These are phyloP conservation scores for Paramecium sonneborni DNA, from an alignment of 73 alveolate species.

Conservation along the genomic window DNA sequence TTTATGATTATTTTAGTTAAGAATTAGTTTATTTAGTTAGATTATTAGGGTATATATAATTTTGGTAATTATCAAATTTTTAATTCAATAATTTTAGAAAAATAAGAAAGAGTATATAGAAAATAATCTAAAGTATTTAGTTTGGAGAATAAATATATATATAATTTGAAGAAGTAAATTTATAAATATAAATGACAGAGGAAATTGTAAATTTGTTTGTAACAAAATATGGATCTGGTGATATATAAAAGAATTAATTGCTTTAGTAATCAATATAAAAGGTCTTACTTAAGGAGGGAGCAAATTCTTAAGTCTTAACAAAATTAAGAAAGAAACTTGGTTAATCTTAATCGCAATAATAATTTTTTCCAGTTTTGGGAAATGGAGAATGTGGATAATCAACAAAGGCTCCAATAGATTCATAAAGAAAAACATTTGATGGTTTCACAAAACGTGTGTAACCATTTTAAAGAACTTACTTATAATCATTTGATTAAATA, in stretches of 20 bases:
- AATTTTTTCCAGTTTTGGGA: constrained; percentile 17
- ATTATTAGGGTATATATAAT: too few species aligned
- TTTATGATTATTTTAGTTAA: too few species aligned
- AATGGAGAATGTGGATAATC: neutral
- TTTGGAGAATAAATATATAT: neutral
- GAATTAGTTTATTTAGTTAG: too few species aligned
- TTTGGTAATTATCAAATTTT: too few species aligned
- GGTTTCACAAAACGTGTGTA: neutral
- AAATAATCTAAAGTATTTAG: neutral
- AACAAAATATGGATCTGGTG: neutral
- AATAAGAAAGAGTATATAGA: too few species aligned
- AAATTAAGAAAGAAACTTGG: constrained; percentile 8
- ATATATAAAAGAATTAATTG: neutral
- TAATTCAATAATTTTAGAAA: too few species aligned
- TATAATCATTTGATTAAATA: neutral
- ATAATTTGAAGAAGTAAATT: neutral
- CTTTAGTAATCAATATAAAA: neutral
- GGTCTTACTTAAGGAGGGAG: neutral
- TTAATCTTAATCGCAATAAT: constrained; percentile 19
- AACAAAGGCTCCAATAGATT: neutral
- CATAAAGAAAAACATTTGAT: neutral
- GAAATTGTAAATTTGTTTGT: constrained; percentile 10
- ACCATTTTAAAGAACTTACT: constrained; percentile 21
- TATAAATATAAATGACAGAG: neutral
- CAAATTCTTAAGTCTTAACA: neutral